Percentiles rank a stretch among this genome's conserved stretches.
These are phyloP conservation scores for Fusarium hainanense DNA, from an alignment of 2,329 filamentous ascomycete genomes.

Conservation along the genomic window DNA sequence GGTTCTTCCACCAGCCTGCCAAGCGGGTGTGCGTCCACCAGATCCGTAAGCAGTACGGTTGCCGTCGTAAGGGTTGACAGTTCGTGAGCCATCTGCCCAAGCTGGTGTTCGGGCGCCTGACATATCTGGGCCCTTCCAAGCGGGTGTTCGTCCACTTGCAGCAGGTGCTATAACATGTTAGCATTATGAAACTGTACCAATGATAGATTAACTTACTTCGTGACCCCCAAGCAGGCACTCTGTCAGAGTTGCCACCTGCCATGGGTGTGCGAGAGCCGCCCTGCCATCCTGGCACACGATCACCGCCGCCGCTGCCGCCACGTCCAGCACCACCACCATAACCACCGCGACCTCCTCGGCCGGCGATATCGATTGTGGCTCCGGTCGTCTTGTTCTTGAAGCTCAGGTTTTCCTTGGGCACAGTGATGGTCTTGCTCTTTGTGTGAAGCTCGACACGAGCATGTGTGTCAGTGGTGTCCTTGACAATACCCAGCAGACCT, in stretches of 20 bases:
- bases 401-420: slow-evolving; percentile 82
- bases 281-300: slow-evolving; percentile 67
- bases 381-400: slow-evolving; percentile 89
- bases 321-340: slow-evolving; percentile 57
- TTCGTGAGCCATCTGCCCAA: slow-evolving; percentile 75
- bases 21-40: slow-evolving; percentile 77
- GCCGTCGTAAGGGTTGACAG: slow-evolving; percentile 77
- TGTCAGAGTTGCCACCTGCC: slow-evolving; percentile 67
- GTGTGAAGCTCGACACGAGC: slow-evolving; percentile 94
- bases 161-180: slow-evolving; percentile 60
- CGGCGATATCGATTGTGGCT: slow-evolving; percentile 77
- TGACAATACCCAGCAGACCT: slow-evolving; percentile 92
- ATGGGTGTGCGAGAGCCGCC: slow-evolving; percentile 76
- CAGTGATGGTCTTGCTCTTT: slow-evolving; percentile 89
- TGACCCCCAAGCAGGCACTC: slow-evolving; percentile 81
- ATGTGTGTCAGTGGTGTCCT: slow-evolving; percentile 87
- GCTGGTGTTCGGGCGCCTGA: slow-evolving; percentile 74
- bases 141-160: slow-evolving; percentile 69
- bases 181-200: slow-evolving; percentile 5
- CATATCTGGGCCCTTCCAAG: slow-evolving; percentile 67
- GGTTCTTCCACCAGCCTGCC: slow-evolving; percentile 82
- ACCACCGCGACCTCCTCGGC: slow-evolving; percentile 60
- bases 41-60: slow-evolving; percentile 82
- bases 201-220: slow-evolving; percentile 67
- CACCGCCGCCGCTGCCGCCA: slow-evolving; percentile 59